phyloP scores from a whole-genome alignment of 73 alveolate species.

The Effrenium voratum region DNA sequence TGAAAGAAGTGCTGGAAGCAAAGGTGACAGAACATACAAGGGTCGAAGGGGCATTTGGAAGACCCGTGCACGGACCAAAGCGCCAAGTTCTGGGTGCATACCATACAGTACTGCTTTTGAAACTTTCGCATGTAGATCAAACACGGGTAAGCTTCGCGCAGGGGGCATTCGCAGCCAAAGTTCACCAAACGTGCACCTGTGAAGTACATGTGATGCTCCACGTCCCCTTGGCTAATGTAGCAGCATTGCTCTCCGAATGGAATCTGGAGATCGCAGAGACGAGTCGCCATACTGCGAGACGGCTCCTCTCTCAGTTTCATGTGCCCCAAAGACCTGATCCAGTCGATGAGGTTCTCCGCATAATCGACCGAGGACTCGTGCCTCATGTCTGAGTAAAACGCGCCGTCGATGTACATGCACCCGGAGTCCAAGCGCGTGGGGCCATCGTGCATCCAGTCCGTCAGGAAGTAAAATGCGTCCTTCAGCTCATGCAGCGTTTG shows the following conservation, averaged over 20 bases:
- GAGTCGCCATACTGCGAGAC: slow-evolving; percentile 21
- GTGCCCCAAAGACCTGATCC: background rate
- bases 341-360: slow-evolving; percentile 18
- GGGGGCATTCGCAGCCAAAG: slow-evolving; percentile 13
- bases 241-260: slow-evolving; percentile 58
- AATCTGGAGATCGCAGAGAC: slow-evolving; percentile 26
- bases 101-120: background rate
- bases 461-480: slow-evolving; percentile 47
- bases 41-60: slow-evolving; percentile 7
- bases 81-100: slow-evolving; percentile 24
- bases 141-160: slow-evolving; percentile 21
- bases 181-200: slow-evolving; percentile 28
- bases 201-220: slow-evolving; percentile 49
- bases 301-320: background rate
- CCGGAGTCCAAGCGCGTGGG: slow-evolving; percentile 52
- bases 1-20: slow-evolving; percentile 57
- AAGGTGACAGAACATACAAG: background rate
- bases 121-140: background rate
- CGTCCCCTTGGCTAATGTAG: slow-evolving; percentile 39
- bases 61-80: slow-evolving; percentile 23
- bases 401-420: slow-evolving; percentile 65
- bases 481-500: slow-evolving; percentile 47
- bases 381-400: slow-evolving; percentile 33
- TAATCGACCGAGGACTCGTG: slow-evolving; percentile 26
- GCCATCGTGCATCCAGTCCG: slow-evolving; percentile 52